A percentile compares a stretch with the other conserved stretches of the same genome.
phyloP scores from a whole-genome alignment of 2,329 filamentous ascomycete species.

The Epichloe amarillans region DNA sequence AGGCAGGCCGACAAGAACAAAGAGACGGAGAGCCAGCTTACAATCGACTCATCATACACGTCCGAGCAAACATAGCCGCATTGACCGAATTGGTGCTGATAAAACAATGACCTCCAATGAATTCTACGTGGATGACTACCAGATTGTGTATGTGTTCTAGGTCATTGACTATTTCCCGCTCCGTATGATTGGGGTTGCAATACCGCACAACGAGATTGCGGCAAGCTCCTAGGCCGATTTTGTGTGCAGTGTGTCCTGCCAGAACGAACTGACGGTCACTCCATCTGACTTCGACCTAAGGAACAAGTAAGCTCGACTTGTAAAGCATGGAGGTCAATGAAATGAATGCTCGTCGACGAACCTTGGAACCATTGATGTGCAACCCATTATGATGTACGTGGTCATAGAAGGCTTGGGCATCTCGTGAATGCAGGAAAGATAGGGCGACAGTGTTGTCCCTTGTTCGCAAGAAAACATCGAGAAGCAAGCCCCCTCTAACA shows the following conservation, averaged over 20 bases:
- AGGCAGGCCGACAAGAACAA: not conserved
- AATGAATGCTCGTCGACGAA: not conserved
- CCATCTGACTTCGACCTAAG: conserved; percentile 58
- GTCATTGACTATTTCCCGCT: conserved; percentile 53
- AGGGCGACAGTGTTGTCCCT: conserved; percentile 49
- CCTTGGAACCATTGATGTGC: conserved; percentile 54
- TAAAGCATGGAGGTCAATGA: not conserved
- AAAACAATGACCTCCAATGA: conserved; percentile 45
- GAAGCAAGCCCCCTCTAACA: conserved; percentile 59
- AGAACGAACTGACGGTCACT: conserved; percentile 57
- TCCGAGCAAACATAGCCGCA: conserved; percentile 61
- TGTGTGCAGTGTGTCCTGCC: conserved; percentile 46
- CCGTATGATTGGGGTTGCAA: conserved; percentile 44
- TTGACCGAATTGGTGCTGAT: conserved; percentile 68
- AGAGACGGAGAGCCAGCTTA: conserved; percentile 19
- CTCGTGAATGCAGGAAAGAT: conserved; percentile 53
- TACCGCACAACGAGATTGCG: conserved; percentile 60
- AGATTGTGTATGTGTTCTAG: conserved; percentile 75
- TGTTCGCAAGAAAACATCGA: conserved; percentile 52
- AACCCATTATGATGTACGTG: conserved; percentile 52
- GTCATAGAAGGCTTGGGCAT: conserved; percentile 51
- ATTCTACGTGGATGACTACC: conserved; percentile 51
- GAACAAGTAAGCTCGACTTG: not conserved
- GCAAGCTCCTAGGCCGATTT: conserved; percentile 52
- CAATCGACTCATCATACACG: conserved; percentile 58